Base-by-base conservation (phyloP, 2,329 filamentous ascomycete genomes). In the Sarocladium kiliense region DNA sequence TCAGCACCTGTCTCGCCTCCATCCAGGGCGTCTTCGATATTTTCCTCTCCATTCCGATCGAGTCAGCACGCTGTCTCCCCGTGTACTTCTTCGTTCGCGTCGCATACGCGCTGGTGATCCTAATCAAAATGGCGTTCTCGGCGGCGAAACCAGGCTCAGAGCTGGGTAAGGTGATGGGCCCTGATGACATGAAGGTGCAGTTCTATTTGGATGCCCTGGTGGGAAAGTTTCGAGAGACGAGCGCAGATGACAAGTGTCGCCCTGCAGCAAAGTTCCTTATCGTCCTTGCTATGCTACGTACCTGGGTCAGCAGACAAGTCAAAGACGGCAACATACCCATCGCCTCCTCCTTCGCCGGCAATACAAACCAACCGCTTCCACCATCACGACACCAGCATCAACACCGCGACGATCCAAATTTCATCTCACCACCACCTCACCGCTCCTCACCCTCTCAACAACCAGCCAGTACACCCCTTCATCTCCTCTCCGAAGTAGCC, bases 61-160 rank as follows among this genome's bases (percentile, higher is more conserved):
- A 73, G 3, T 76, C 74, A 39, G 74, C 89, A 39, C 82, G 85
- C 54, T 85, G 79, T 55, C 67, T 91, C 10, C 87, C 88, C 18
- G 85, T 88, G 2, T 85, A 88, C 63, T 83, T 82, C 66, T 85
- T 88, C 62, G 86, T 89, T 16, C 82, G 88, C 26, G 82, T 89
- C 18, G 82, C 86, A 11, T 90, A 89, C 64, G 84, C 84, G 5
- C 78, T 86, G 2, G 85, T 91, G 19, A 82, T 88, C 30, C 74
- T 91, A 36, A 86, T 89, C 66, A 91, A 90, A 68, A 80, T 91
- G 58, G 87, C 86, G 68, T 85, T 88, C 51, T 82, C 85, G 9
- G 83, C 86, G 3, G 80, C 81, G 1, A 78, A 80, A 14, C 80
- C 85, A 1, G 78, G 80, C 39, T 86, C 82, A 16, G 84, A 86